Evolutionary conservation across 1,284 basidiomycete genomes (phyloP), one percentile per base, ranked within the genome.

Genomic region (Rhodotorula sp.): DNA sequence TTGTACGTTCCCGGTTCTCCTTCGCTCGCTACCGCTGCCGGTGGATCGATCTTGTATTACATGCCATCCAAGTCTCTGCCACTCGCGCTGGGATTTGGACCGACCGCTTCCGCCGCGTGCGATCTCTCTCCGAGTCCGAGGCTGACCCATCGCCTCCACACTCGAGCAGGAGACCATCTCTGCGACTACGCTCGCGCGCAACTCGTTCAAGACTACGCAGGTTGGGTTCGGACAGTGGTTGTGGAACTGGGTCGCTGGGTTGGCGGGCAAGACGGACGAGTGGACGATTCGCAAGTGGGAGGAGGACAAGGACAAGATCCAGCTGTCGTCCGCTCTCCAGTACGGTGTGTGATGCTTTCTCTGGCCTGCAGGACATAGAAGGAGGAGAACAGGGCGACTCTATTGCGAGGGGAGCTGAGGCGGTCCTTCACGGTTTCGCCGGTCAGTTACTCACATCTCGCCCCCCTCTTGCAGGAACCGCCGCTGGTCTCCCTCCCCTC

Each of bases 281-380:
- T 80, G 91, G 65, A 82, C 82, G 7, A 83, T 92, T 44, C 86
- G 86, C 9, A 92, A 90, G 80, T 74, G 79, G 78, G 68, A 76
- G 11, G 68, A 75, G 73, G 80, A 20, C 77, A 58, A 11, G 83
- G 83, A 58, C 76, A 78, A 79, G 6, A 78, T 92, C 51, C 88
- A 89, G 77, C 83, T 94, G 10, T 83, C 87, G 0, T 82, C 82
- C 15, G 84, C 87, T 22, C 83, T 94, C 39, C 91, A 94, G 79
- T 94, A 92, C 76, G 85, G 87, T 74, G 66, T 19, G 67, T 46
- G 6, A 6, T 19, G 29, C 20, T n/a, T n/a, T 17, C 39, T 15
- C 19, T 13, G 39, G 39, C 19, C 13, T 44, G 19, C 39, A 36
- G 39, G 19, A 44, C 13, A 13, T 44, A 17, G 39, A 10, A n/a